Conservation (phyloP, 2,329 filamentous ascomycete species). For the Balansia obtecta region DNA sequence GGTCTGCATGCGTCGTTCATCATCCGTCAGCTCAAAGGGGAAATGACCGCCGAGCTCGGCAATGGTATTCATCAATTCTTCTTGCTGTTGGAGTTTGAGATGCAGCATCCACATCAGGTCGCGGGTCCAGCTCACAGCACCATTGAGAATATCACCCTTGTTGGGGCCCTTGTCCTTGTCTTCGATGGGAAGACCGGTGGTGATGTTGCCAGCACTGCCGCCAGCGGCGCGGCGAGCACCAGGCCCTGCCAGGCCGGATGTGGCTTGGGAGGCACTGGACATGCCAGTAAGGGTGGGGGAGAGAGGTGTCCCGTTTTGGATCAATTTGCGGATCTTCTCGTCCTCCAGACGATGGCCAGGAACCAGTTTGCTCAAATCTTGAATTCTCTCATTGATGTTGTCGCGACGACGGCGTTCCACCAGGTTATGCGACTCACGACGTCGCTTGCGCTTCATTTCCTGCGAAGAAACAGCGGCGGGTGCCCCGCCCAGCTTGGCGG, state of each 20-base stretch:
- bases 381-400: slow-evolving; percentile 98
- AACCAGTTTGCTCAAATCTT: slow-evolving; percentile 88
- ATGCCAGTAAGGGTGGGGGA: slow-evolving; percentile 68
- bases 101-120: slow-evolving; percentile 97
- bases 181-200: slow-evolving; percentile 81
- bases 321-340: slow-evolving; percentile 90
- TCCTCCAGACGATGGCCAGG: slow-evolving; percentile 88
- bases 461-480: slow-evolving; percentile 57
- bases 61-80: slow-evolving; percentile 69
- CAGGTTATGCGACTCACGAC: slow-evolving; percentile 89
- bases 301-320: slow-evolving; percentile 81
- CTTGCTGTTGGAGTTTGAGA: slow-evolving; percentile 78
- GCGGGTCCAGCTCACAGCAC: slow-evolving; percentile 90
- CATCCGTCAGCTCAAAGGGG: slow-evolving; percentile 76
- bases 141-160: slow-evolving; percentile 97
- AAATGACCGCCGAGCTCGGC: slow-evolving; percentile 59
- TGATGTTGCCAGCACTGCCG: slow-evolving; percentile 65
- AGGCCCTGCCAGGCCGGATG: slow-evolving; percentile 76
- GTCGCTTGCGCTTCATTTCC: slow-evolving; percentile 83
- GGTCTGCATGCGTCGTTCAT: slow-evolving; percentile 89
- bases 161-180: slow-evolving; percentile 98
- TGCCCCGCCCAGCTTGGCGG: slow-evolving; percentile 61
- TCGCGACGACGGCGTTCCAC: slow-evolving; percentile 90
- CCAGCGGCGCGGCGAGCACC: slow-evolving; percentile 69
- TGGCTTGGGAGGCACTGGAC: slow-evolving; percentile 60